Evolutionary conservation across 2,329 filamentous ascomycete species (phyloP), one percentile per base, ranked within the genome.

Genomic region (Diaporthe citriasiana): DNA sequence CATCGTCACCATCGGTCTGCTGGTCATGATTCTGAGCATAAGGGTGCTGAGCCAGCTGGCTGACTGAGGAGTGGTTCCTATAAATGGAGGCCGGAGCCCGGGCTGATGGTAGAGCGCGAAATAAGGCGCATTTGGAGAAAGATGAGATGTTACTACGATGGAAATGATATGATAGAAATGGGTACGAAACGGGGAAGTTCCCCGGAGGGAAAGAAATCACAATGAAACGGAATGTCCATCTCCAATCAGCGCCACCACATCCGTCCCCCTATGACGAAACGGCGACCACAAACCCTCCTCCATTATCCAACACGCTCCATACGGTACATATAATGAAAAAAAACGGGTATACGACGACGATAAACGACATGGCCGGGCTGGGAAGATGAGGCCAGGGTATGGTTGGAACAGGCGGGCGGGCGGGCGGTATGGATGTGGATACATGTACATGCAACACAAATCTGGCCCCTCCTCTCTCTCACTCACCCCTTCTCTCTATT

Each of bases 11-110:
- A 97, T 98, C 80, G 97, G 96, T 72, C 84, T 98, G 83, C 87
- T 99, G 76, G 93, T 98, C 80, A 98, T 98, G 95, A 98, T 98
- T 80, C 86, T 98, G 82, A 98, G 95, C 85, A 97, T 98, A 81
- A 90, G 92, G 78, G 89, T 98, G 73, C 85, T 98, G 77, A 89
- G 91, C 78, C 89, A 93, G 79, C 84, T 91, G 81, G 85, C 85
- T 71, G 84, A 82, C 47, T 82, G 75, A 45, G 35, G 35, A 33
- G 7, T 13, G 25, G 22, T 4, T 25, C n/a, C n/a, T n/a, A n/a
- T n/a, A 10, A 22, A n/a, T 22, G 12, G 22, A 51, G 27, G 25
- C 17, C 9, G 40, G 10, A 15, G 40, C 4, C 40, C 22, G 12
- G 45, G 45, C n/a, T 50, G n/a, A 50, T 50, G 45, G 45, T 22